Evolutionary conservation across 305 asterid species (phyloP).

Genomic region (Plantago coronopus): DNA sequence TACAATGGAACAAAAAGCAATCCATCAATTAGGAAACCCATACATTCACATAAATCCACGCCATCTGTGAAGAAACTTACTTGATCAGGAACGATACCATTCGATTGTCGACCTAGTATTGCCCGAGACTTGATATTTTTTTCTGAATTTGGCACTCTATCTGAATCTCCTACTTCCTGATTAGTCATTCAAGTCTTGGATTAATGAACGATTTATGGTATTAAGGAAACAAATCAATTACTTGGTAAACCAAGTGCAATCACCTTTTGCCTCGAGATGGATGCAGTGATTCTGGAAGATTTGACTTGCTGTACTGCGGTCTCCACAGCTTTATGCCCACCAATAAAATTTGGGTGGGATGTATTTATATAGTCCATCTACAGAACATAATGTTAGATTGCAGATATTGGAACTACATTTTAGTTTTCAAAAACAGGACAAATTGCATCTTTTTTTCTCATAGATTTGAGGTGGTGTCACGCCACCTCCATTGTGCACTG

Average conservation of each 20-base stretch:
- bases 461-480: no score
- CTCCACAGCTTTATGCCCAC: slow-evolving; percentile 91
- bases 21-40: slow-evolving; percentile 12
- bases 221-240: slow-evolving; percentile 8
- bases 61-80: slow-evolving; percentile 41
- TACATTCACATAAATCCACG: slow-evolving; percentile 13
- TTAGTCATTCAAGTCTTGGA: slow-evolving; percentile 21
- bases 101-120: slow-evolving; percentile 61
- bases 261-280: slow-evolving; percentile 64
- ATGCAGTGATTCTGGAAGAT: slow-evolving; percentile 48
- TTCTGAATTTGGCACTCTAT: slow-evolving; percentile 55
- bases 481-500: no score
- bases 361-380: slow-evolving; percentile 95
- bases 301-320: slow-evolving; percentile 68
- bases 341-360: slow-evolving; percentile 82
- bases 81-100: slow-evolving; percentile 84
- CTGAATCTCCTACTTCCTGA: slow-evolving; percentile 71
- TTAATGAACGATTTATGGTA: slow-evolving; percentile 18
- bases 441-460: slow-evolving; percentile 62
- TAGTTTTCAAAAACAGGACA: no score
- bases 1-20: slow-evolving; percentile 19
- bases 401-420: no score
- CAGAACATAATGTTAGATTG: slow-evolving; percentile 9
- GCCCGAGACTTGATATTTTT: slow-evolving; percentile 60
- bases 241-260: slow-evolving; percentile 13